Evolutionary conservation across 108 stramenopile species (phyloP).

Genomic region (Mediolabrus comicus): DNA sequence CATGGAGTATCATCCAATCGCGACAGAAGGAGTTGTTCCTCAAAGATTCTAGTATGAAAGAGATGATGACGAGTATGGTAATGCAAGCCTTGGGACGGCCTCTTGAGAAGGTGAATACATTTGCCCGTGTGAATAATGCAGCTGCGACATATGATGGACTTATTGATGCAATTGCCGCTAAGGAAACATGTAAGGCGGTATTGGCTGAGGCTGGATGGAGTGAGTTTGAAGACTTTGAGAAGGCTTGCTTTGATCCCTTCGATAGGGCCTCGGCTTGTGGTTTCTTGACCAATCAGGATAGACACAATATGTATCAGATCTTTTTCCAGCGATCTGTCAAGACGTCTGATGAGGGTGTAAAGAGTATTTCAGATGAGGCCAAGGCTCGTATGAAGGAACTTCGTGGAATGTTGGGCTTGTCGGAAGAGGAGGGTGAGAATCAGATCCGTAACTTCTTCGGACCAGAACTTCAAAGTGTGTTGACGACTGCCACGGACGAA

Average conservation of each 20-base stretch:
- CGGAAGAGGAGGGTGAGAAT: conserved; percentile 62
- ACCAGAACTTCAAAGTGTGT: conserved; percentile 66
- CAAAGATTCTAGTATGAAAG: conserved; percentile 50
- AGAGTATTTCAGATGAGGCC: conserved; percentile 61
- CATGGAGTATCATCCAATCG: conserved; percentile 66
- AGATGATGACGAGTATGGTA: conserved; percentile 66
- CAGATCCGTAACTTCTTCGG: conserved; percentile 67
- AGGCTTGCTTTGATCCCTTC: conserved; percentile 71
- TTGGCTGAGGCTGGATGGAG: conserved; percentile 71
- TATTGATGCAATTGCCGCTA: conserved; percentile 70
- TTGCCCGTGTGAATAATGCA: conserved; percentile 79
- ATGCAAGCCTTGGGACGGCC: conserved; percentile 77
- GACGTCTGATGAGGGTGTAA: conserved; percentile 49
- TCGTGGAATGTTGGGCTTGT: conserved; percentile 67
- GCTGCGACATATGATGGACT: conserved; percentile 72
- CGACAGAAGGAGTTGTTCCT: conserved; percentile 73
- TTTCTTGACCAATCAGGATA: conserved; percentile 55
- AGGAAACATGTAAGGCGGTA: conserved; percentile 61
- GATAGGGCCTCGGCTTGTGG: conserved; percentile 70
- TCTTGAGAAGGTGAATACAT: conserved; percentile 65
- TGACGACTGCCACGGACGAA: conserved; percentile 59
- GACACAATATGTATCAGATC: conserved; percentile 75
- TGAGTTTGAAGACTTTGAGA: conserved; percentile 69
- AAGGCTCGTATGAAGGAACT: conserved; percentile 51
- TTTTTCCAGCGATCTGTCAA: conserved; percentile 66